A percentile compares a stretch with the other conserved stretches of the same genome.
Evolutionary conservation across 1,284 basidiomycete species (phyloP).

Genomic region (Austroboletus novae-zelandiae): DNA sequence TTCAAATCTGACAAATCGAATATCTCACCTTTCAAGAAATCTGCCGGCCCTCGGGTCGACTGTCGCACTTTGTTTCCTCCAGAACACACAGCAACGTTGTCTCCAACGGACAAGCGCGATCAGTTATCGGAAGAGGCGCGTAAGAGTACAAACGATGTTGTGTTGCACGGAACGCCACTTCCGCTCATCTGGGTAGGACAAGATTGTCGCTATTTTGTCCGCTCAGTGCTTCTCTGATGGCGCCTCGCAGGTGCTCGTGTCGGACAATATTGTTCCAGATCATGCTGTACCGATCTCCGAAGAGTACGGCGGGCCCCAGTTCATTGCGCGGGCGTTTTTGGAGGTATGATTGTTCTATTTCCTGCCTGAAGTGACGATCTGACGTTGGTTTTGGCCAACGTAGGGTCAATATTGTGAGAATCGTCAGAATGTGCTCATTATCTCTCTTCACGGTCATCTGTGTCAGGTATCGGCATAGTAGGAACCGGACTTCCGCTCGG

Average conservation of each 20-base stretch:
- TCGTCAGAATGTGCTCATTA: neutral
- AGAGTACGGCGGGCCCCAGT: conserved; percentile 27
- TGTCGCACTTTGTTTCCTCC: conserved; percentile 22
- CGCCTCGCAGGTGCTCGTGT: conserved; percentile 22
- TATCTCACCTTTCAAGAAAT: conserved; percentile 21
- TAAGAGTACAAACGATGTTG: conserved; percentile 13
- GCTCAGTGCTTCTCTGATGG: neutral
- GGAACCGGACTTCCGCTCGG: conserved; percentile 28
- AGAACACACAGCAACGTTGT: neutral
- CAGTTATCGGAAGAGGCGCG: conserved; percentile 2
- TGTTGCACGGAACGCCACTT: conserved; percentile 21
- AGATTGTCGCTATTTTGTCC: neutral
- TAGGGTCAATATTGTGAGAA: conserved; percentile 30
- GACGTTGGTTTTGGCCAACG: neutral
- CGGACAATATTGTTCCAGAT: conserved; percentile 30
- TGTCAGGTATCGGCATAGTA: conserved; percentile 27
- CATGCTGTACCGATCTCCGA: conserved; percentile 28
- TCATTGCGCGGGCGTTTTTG: conserved; percentile 26
- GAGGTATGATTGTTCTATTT: conserved; percentile 15
- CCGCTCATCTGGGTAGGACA: conserved; percentile 25
- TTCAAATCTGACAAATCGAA: conserved; percentile 12
- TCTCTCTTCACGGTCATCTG: neutral
- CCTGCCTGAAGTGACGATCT: neutral
- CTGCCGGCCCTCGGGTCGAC: conserved; percentile 15
- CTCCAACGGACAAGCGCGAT: conserved; percentile 5